Percentiles rank a stretch among this genome's conserved stretches.
Conservation (phyloP, 1,284 basidiomycete species). For the Chalciporus sp. region DNA sequence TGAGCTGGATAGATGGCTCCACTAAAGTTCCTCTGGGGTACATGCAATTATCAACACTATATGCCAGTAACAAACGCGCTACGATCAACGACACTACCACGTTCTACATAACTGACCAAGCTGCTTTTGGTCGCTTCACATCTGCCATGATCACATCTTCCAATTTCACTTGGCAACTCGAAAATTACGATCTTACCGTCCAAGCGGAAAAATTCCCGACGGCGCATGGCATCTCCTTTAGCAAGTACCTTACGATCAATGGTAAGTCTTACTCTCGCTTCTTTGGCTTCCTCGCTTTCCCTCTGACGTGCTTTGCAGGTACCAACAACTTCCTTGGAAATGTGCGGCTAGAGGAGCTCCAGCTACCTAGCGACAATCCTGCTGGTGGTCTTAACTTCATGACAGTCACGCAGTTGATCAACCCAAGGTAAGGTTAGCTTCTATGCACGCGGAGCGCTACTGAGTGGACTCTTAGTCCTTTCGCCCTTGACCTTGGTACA, state of each 20-base stretch:
- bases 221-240: conserved; percentile 61
- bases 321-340: conserved; percentile 66
- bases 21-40: conserved; percentile 50
- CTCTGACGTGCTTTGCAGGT: conserved; percentile 38
- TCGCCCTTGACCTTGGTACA: conserved; percentile 70
- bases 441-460: background rate
- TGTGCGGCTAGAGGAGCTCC: conserved; percentile 63
- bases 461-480: conserved; percentile 51
- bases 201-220: conserved; percentile 72
- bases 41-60: conserved; percentile 48
- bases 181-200: conserved; percentile 59
- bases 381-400: conserved; percentile 69
- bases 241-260: conserved; percentile 57
- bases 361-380: conserved; percentile 73
- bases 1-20: conserved; percentile 56
- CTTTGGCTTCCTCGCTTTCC: background rate
- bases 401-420: conserved; percentile 60
- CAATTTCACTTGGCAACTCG: conserved; percentile 74
- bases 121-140: conserved; percentile 60
- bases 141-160: conserved; percentile 63
- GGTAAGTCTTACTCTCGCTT: conserved; percentile 35
- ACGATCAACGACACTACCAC: conserved; percentile 57
- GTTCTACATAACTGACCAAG: conserved; percentile 57
- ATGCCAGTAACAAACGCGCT: conserved; percentile 54
- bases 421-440: conserved; percentile 52